A percentile compares a stretch with the other conserved stretches of the same genome.
These are phyloP conservation scores for Cucumis melo DNA, from an alignment of 306 rosid genomes.

Conservation along the genomic window DNA sequence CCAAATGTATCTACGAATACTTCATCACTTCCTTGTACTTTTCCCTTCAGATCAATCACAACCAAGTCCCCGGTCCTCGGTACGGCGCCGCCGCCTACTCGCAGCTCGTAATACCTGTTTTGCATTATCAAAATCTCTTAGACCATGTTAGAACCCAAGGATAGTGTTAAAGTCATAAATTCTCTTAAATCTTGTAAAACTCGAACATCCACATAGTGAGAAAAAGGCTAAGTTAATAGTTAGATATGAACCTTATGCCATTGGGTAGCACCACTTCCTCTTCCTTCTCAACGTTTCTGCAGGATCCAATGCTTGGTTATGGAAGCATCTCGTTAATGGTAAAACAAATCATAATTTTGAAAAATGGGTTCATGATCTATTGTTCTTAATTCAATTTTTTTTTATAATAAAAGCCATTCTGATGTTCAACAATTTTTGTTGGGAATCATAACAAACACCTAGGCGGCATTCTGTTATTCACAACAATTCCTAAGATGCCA, in stretches of 20 bases:
- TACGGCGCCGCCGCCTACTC: slow-evolving; percentile 58
- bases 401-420: background rate
- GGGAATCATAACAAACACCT: background rate
- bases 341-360: background rate
- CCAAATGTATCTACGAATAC: slow-evolving; percentile 79
- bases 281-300: slow-evolving; percentile 45
- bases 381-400: background rate
- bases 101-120: slow-evolving; percentile 45
- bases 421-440: background rate
- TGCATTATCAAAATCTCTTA: background rate
- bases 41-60: slow-evolving; percentile 67
- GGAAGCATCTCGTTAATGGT: background rate
- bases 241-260: slow-evolving; percentile 61
- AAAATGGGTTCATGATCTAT: background rate
- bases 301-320: background rate
- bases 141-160: no score
- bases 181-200: background rate
- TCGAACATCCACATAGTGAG: background rate
- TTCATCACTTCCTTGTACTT: slow-evolving; percentile 31
- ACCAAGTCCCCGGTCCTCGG: slow-evolving; percentile 73
- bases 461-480: background rate
- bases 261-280: slow-evolving; percentile 68
- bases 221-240: background rate
- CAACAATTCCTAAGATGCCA: background rate
- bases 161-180: no score